Evolutionary conservation across 2,329 filamentous ascomycete genomes (phyloP), one percentile per base, ranked within the genome.

Genomic region (Scedosporium minutisporum): DNA sequence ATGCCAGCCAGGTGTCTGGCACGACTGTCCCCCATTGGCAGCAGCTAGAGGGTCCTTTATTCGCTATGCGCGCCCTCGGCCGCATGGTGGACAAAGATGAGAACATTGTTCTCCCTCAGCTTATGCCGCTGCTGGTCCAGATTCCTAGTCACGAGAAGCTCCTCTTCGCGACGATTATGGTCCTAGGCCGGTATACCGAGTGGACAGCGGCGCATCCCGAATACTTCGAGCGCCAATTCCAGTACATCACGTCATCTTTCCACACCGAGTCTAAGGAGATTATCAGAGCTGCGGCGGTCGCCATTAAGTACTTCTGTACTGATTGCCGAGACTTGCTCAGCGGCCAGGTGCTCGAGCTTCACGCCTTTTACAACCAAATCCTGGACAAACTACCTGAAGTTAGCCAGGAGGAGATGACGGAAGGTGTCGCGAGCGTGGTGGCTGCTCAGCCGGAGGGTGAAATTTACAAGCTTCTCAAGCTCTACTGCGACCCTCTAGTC

Each of bases 151-250:
- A 99, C 70, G 91, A 97, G 75, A 99, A 97, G 78, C 84, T 99
- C n/a, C 91, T 93, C 6, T 99, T 99, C 75, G 93, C 96, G 65
- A 93, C 93, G 5, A 96, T 97, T 70, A 97, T 99, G 92, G 93
- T 96, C 3, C 83, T 99, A 23, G 95, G 92, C 44, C 85, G 95
- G 65, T 99, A 99, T 72, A 99, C 96, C 0, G 93, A 97, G 74
- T 99, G 95, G 95, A 99, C 96, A 0, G 87, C 95, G 4, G 87
- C 91, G 58, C 95, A 99, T 70, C 91, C 93, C 0, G 91, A 97
- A 64, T 96, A 93, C 57, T 81, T 99, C 7, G 90, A 96, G 74
- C 83, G 90, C 7, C 95, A 99, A 74, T 90, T 99, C 71, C 92
- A 91, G 70, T 99, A 96, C 76, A 96, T 99, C 70, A 93, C 96